A percentile compares a stretch with the other conserved stretches of the same genome.
Conservation (phyloP, 2,329 filamentous ascomycete species). For the Claviceps arundinis region DNA sequence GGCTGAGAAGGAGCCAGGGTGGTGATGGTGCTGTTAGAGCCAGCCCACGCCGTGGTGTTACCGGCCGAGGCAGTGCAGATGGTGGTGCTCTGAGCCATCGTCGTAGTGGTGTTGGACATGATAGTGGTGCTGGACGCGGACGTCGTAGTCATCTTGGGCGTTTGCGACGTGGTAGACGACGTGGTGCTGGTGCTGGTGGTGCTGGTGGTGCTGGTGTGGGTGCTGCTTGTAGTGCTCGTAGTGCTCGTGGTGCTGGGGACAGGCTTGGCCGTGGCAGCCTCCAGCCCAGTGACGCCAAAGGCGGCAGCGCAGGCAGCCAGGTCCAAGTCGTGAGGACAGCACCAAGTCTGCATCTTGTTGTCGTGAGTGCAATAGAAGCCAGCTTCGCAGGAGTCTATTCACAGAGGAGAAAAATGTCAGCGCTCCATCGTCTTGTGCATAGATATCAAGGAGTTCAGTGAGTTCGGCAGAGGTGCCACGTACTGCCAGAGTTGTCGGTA, state of each 20-base stretch:
- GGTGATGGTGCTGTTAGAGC: slow-evolving; percentile 20
- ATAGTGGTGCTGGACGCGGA: slow-evolving; percentile 15
- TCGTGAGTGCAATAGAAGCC: slow-evolving; percentile 52
- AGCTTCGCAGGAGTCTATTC: slow-evolving; percentile 42
- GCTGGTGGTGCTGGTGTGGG: slow-evolving; percentile 11
- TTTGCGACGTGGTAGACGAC: slow-evolving; percentile 6
- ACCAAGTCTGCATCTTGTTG: slow-evolving; percentile 37
- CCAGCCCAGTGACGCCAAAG: slow-evolving; percentile 33
- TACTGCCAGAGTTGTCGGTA: slow-evolving; percentile 42
- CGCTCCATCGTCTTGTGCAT: background rate
- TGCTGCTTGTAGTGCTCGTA: slow-evolving; percentile 14
- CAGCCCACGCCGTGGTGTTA: slow-evolving; percentile 17
- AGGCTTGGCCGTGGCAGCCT: slow-evolving; percentile 22
- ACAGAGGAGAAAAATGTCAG: background rate
- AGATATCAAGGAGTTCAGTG: no score
- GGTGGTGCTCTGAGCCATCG: background rate
- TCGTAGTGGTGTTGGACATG: slow-evolving; percentile 7
- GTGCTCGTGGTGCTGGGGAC: slow-evolving; percentile 14
- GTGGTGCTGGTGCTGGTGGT: slow-evolving; percentile 17
- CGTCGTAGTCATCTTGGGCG: slow-evolving; percentile 16
- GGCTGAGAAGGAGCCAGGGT: slow-evolving; percentile 15
- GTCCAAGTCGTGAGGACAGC: slow-evolving; percentile 44
- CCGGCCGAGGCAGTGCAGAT: slow-evolving; percentile 5
- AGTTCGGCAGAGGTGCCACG: slow-evolving; percentile 13
- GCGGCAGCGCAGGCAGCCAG: slow-evolving; percentile 40